These are phyloP conservation scores for Paracoccidioides brasiliensis DNA, from an alignment of 2,329 filamentous ascomycete genomes.

Conservation along the genomic window DNA sequence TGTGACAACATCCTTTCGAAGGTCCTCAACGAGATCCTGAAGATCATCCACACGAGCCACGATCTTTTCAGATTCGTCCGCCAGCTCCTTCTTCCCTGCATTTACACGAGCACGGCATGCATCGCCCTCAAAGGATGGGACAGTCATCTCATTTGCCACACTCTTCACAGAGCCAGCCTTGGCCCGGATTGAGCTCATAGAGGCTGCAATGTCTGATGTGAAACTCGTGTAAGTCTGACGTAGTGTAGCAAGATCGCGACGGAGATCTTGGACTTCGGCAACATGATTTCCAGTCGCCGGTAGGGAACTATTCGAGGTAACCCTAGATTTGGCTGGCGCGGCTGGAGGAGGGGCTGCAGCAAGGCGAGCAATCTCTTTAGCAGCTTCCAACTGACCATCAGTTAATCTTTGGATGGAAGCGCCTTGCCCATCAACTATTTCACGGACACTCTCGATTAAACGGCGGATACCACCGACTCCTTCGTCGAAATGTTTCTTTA, in stretches of 20 bases:
- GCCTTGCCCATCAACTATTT: constrained; percentile 71
- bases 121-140: constrained; percentile 61
- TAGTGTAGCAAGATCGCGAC: constrained; percentile 78
- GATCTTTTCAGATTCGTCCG: constrained; percentile 75
- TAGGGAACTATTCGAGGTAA: constrained; percentile 7
- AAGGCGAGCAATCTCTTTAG: constrained; percentile 68
- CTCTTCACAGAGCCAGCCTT: constrained; percentile 75
- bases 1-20: constrained; percentile 90
- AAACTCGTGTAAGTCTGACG: constrained; percentile 90
- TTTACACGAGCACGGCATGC: constrained; percentile 78
- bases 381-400: constrained; percentile 77
- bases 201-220: constrained; percentile 72
- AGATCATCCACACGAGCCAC: constrained; percentile 89
- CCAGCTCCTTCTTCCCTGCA: constrained; percentile 73
- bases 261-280: constrained; percentile 65
- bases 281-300: constrained; percentile 45
- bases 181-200: constrained; percentile 68
- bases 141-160: constrained; percentile 54
- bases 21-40: constrained; percentile 92
- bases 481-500: constrained; percentile 92
- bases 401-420: constrained; percentile 73
- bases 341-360: constrained; percentile 38
- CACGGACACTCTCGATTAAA: constrained; percentile 75
- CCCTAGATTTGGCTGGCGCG: constrained; percentile 15
- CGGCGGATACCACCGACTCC: constrained; percentile 67